These are phyloP conservation scores for Kingdonia uniflora DNA, from an alignment of 164 flowering plant genomes.

Conservation along the genomic window DNA sequence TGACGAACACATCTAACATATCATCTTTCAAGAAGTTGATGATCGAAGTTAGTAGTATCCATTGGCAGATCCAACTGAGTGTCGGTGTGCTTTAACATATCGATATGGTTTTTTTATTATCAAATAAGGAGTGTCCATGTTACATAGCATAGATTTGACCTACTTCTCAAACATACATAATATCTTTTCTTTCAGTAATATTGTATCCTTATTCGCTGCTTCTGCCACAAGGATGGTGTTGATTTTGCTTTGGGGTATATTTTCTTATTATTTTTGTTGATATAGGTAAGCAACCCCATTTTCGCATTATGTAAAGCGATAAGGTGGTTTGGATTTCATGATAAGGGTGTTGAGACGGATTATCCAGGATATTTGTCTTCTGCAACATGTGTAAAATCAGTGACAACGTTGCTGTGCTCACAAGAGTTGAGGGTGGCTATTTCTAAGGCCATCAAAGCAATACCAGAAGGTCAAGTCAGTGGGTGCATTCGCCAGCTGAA, in stretches of 20 bases:
- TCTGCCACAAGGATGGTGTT: too few relatives aligned
- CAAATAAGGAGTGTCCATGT: too few relatives aligned
- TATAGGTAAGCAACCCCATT: constrained; percentile 58
- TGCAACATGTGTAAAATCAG: constrained; percentile 36
- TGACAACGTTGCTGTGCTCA: constrained; percentile 40
- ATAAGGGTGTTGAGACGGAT: constrained; percentile 17
- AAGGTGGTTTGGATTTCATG: constrained; percentile 27
- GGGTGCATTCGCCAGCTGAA: constrained; percentile 40
- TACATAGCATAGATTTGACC: too few relatives aligned
- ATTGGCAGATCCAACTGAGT: too few relatives aligned
- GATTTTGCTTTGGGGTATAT: not conserved
- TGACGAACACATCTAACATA: too few relatives aligned
- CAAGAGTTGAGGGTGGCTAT: constrained; percentile 47
- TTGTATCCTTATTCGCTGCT: too few relatives aligned
- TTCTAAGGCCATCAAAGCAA: constrained; percentile 39
- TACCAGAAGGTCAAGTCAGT: constrained; percentile 91
- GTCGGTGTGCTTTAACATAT: too few relatives aligned
- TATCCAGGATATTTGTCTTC: constrained; percentile 9
- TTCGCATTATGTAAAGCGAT: constrained; percentile 66
- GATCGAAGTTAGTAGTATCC: too few relatives aligned
- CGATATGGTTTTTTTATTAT: too few relatives aligned
- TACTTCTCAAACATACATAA: too few relatives aligned
- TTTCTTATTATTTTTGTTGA: constrained; percentile 6
- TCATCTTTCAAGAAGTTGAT: too few relatives aligned
- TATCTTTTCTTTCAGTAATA: too few relatives aligned